These are phyloP conservation scores for Aureobasidium sp. DNA, from an alignment of 2,329 filamentous ascomycete genomes.

Conservation along the genomic window DNA sequence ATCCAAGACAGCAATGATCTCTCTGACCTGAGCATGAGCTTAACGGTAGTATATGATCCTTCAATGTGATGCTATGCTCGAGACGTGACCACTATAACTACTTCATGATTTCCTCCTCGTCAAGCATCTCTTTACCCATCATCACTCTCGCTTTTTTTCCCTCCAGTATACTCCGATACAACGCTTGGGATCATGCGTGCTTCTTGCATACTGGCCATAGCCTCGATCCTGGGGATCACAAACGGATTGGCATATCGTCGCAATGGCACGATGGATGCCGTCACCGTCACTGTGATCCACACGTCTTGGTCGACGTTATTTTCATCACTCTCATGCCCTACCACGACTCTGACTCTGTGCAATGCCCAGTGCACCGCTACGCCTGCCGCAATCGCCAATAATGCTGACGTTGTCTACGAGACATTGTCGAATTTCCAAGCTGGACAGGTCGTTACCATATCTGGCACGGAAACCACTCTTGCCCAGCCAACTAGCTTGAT, in stretches of 20 bases:
- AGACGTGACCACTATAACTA: neutral
- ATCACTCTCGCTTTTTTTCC: neutral
- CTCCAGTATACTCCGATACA: neutral
- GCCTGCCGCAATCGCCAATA: neutral
- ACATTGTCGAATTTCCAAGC: neutral
- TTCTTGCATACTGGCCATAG: neutral
- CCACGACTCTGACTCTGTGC: neutral
- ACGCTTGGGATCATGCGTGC: neutral
- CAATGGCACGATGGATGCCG: neutral
- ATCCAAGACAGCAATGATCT: neutral
- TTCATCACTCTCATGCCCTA: neutral
- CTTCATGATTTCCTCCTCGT: neutral
- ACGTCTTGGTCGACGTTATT: conserved; percentile 3
- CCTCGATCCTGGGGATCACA: neutral
- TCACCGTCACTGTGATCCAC: neutral
- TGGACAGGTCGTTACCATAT: neutral
- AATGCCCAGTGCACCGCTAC: neutral
- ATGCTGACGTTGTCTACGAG: neutral
- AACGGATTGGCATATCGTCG: neutral
- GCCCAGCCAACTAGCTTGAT: neutral
- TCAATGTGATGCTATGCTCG: neutral
- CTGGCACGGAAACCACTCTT: neutral
- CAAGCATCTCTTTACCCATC: neutral
- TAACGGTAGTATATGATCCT: neutral
- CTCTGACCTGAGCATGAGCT: too few species aligned